Conservation (phyloP, 805 yeast genomes). For the Martiniozyma abietophila region DNA sequence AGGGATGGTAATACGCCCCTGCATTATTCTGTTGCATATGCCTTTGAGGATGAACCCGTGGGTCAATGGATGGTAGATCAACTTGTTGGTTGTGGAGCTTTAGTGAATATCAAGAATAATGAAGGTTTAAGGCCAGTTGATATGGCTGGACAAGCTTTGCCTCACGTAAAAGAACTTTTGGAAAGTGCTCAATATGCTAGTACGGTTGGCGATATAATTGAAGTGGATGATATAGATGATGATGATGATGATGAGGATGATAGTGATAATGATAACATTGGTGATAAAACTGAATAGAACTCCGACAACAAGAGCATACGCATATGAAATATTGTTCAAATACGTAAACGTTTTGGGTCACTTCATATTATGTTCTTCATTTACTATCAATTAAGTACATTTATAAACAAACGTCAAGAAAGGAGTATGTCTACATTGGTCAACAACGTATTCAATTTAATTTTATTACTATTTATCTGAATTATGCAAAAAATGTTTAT, state of each 20-base stretch:
- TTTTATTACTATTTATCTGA: too few relatives aligned
- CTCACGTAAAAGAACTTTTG: constrained; percentile 49
- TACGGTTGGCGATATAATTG: constrained; percentile 29
- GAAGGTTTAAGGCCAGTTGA: constrained; percentile 70
- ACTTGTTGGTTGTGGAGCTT: constrained; percentile 86
- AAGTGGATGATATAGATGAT: constrained; percentile 29
- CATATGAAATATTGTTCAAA: too few relatives aligned
- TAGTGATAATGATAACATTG: constrained; percentile 13
- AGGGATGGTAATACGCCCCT: constrained; percentile 80
- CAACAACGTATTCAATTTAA: too few relatives aligned
- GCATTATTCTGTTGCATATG: constrained; percentile 73
- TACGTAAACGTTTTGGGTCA: too few relatives aligned
- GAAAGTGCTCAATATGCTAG: constrained; percentile 80
- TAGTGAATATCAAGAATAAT: constrained; percentile 54
- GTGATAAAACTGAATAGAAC: too few relatives aligned
- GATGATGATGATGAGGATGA: constrained; percentile 24
- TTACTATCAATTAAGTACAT: too few relatives aligned
- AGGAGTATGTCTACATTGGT: too few relatives aligned
- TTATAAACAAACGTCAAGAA: too few relatives aligned
- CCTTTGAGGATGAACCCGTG: constrained; percentile 74
- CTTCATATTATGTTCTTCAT: too few relatives aligned
- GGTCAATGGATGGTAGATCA: constrained; percentile 72
- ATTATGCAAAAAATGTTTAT: too few relatives aligned
- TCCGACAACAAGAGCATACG: too few relatives aligned
- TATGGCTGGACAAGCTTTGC: constrained; percentile 43